These are phyloP conservation scores for Pseudocercospora cruenta DNA, from an alignment of 2,329 filamentous ascomycete species.

Conservation along the genomic window DNA sequence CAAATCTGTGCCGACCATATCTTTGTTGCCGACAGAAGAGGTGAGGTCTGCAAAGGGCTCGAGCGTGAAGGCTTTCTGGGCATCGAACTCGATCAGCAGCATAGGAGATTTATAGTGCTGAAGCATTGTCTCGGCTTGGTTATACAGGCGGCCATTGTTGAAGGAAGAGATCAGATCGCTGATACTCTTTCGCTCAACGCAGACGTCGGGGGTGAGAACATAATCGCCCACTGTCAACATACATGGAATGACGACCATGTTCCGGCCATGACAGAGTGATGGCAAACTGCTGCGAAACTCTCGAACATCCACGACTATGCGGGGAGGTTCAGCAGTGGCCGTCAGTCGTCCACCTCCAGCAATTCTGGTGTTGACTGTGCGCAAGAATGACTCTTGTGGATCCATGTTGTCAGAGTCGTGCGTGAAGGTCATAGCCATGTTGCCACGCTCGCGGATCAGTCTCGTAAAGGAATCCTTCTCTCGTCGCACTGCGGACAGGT, in stretches of 20 bases:
- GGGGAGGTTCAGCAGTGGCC: slow-evolving; percentile 83
- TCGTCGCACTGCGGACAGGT: slow-evolving; percentile 83
- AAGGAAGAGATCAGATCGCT: slow-evolving; percentile 90
- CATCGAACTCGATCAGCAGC: slow-evolving; percentile 96
- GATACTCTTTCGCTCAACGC: slow-evolving; percentile 91
- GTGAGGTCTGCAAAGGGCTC: slow-evolving; percentile 60
- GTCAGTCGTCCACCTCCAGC: slow-evolving; percentile 84
- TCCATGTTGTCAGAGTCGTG: slow-evolving; percentile 72
- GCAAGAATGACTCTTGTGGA: slow-evolving; percentile 86
- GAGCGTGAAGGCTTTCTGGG: slow-evolving; percentile 95
- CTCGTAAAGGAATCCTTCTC: slow-evolving; percentile 97
- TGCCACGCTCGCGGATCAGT: slow-evolving; percentile 87
- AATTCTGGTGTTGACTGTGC: slow-evolving; percentile 95
- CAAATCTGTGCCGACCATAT: slow-evolving; percentile 69
- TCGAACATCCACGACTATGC: slow-evolving; percentile 91
- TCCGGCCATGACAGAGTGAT: slow-evolving; percentile 85
- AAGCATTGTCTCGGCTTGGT: slow-evolving; percentile 91
- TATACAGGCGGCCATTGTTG: slow-evolving; percentile 87
- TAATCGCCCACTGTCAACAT: slow-evolving; percentile 98
- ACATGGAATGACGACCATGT: slow-evolving; percentile 86
- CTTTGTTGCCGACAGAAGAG: slow-evolving; percentile 66
- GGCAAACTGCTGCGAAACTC: slow-evolving; percentile 94
- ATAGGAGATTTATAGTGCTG: slow-evolving; percentile 87
- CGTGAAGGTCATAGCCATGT: slow-evolving; percentile 87
- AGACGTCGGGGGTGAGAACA: slow-evolving; percentile 86